Base-by-base conservation (phyloP, 2,329 filamentous ascomycete genomes). In the Cercospora zeae-maydis region DNA sequence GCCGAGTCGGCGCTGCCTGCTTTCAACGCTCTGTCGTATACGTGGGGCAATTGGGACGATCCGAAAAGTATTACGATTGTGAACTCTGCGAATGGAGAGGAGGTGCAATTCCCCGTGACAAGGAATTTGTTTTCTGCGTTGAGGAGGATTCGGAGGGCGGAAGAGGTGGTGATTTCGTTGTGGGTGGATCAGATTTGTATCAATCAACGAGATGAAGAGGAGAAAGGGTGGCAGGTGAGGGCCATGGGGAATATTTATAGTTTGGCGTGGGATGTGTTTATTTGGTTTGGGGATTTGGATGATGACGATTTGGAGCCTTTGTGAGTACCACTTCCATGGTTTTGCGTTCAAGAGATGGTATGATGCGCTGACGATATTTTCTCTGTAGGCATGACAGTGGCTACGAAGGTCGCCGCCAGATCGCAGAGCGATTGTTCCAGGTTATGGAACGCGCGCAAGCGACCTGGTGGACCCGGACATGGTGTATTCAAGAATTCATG, bases 171-270 rank as follows among this genome's bases (percentile, higher is more conserved):
- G 33, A 56, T 37, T 31, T 33, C 33, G n/a, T 11, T 56, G 13
- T 60, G 58, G 58, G 27, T 54, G 4, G 47, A 60, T 47, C 19
- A 36, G 34, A 45, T 60, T 33, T 60, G 58, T 19, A 55, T 55
- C 7, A 45, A 60, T 31, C 58, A 60, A n/a, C 3, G 13, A 5
- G 30, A 60, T 36, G 19, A 53, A 9, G 21, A 14, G 13, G 58
- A 60, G 14, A 53, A 54, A 2, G 14, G 14, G n/a, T 34, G 14
- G 21, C 58, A 60, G 3, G 58, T 60, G 9, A n/a, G 45, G 3
- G 13, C 30, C 2, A 60, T 60, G 58, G 33, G 33, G 8, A 33
- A 33, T 9, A 54, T 60, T n/a, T 60, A 55, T 27, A 47, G 36
- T 30, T 31, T 42, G 9, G 58, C 58, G 24, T 24, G 33, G n/a